Base-by-base conservation (phyloP, 306 rosid genomes). In the Cyamopsis tetragonoloba region DNA sequence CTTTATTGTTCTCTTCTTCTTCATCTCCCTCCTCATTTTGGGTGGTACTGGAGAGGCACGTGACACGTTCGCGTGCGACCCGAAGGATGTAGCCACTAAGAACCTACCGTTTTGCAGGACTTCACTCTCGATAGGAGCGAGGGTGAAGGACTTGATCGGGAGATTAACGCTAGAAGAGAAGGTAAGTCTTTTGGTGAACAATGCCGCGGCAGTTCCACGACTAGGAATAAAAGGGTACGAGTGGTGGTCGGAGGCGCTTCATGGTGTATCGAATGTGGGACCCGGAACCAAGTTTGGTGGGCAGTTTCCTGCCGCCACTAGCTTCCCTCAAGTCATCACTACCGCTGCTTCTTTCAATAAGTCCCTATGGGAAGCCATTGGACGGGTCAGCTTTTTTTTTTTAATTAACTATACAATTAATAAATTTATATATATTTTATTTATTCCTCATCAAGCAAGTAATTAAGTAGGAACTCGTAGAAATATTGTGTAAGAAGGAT, bases 171-270 rank as follows among this genome's bases (percentile, higher is more conserved):
- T 90, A 73, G 47, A 78, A 56, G 96, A 90, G 83, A 90, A 90
- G 80, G 88, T 83, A 1, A 56, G 55, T 47, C 68, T 90, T 56
- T 80, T 90, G 5, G 91, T 70, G 47, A 78, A 87, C 84, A 78
- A 68, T 72, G 96, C 96, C 0, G 82, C 75, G 4, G 85, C 81
- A 1, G 88, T 90, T 58, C 85, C 88, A 0, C 65, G 96, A 12
- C 81, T 90, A 22, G 95, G 96, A 9, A 85, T 90, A 28, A 75
- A 74, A 71, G 89, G 87, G 1, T 90, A 90, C 7, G 96, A 90
- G 54, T 90, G 96, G 96, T 89, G 96, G 96, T 87, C 96, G 3
- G 96, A 89, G 73, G 96, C 91, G 11, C 91, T 89, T 15, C 96
- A 90, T 34, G 96, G 96, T 4, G 88, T 90, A n/a, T 87, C 95